Percentiles rank a stretch among this genome's conserved stretches.
Evolutionary conservation across 495 filamentous ascomycete species (phyloP).

Genomic region (Lasiosphaeria hispida): DNA sequence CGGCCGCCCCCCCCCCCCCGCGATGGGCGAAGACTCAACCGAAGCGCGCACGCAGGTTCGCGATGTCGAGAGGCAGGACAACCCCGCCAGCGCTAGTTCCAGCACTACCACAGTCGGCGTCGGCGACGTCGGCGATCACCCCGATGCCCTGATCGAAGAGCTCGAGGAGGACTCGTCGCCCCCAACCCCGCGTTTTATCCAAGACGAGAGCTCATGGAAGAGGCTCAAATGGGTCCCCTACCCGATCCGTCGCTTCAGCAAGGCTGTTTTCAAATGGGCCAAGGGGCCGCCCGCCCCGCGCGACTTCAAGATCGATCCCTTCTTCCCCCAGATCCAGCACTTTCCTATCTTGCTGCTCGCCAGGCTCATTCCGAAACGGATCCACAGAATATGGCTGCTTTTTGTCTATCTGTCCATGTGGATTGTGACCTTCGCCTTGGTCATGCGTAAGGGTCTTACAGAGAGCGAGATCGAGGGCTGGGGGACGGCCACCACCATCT

Average conservation of each 20-base stretch:
- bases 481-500: slow-evolving; percentile 61
- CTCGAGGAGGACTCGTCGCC: slow-evolving; percentile 31
- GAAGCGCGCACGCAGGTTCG: slow-evolving; percentile 15
- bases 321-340: slow-evolving; percentile 68
- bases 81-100: slow-evolving; percentile 1
- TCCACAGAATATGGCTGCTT: slow-evolving; percentile 58
- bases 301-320: slow-evolving; percentile 62
- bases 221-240: slow-evolving; percentile 50
- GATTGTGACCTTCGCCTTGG: slow-evolving; percentile 67
- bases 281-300: slow-evolving; percentile 66
- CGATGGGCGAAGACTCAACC: slow-evolving; percentile 17
- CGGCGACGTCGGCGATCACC: slow-evolving; percentile 27
- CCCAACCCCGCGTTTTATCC: slow-evolving; percentile 39
- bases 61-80: slow-evolving; percentile 19
- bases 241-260: slow-evolving; percentile 39
- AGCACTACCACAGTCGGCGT: slow-evolving; percentile 15
- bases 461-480: slow-evolving; percentile 67
- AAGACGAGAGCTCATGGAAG: slow-evolving; percentile 37
- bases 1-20: background rate
- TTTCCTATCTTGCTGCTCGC: slow-evolving; percentile 63
- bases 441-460: slow-evolving; percentile 62
- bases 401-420: slow-evolving; percentile 64
- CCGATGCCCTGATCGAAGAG: slow-evolving; percentile 33
- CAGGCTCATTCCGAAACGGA: slow-evolving; percentile 59
- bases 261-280: slow-evolving; percentile 59